These are phyloP conservation scores for Coemansia sp. DNA, from an alignment of 192 early-diverging fungal genomes.

Conservation along the genomic window DNA sequence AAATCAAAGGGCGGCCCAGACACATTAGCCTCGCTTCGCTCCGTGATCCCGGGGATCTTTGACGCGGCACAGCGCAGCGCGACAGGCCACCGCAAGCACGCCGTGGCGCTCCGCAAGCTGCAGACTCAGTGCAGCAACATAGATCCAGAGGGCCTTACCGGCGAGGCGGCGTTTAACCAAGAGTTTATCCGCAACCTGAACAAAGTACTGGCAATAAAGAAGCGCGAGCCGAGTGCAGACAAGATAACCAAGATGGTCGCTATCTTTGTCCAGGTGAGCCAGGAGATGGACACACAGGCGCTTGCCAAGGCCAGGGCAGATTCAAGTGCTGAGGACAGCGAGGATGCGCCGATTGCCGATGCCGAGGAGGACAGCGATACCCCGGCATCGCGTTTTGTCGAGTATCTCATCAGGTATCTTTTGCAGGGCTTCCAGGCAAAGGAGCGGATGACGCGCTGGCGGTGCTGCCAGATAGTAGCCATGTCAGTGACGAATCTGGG, in stretches of 20 bases:
- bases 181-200: constrained; percentile 79
- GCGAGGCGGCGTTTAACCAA: constrained; percentile 67
- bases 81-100: constrained; percentile 66
- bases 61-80: constrained; percentile 67
- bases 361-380: constrained; percentile 48
- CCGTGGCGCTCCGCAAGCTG: constrained; percentile 69
- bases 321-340: constrained; percentile 28
- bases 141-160: constrained; percentile 37
- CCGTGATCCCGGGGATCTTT: constrained; percentile 64
- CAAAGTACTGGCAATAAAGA: constrained; percentile 71
- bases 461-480: constrained; percentile 75
- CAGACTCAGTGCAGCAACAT: constrained; percentile 55
- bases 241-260: constrained; percentile 70
- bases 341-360: constrained; percentile 13
- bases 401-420: constrained; percentile 63
- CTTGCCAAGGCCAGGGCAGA: constrained; percentile 16
- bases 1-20: constrained; percentile 34
- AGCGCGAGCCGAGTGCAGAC: constrained; percentile 67
- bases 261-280: constrained; percentile 66
- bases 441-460: constrained; percentile 69
- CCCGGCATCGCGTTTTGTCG: constrained; percentile 67
- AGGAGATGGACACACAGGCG: constrained; percentile 56
- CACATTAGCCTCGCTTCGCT: constrained; percentile 45
- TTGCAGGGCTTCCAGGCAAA: constrained; percentile 76
- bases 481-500: constrained; percentile 67